phyloP scores from a whole-genome alignment of 495 filamentous ascomycete genomes.

The Hypoxylon cercidicola region DNA sequence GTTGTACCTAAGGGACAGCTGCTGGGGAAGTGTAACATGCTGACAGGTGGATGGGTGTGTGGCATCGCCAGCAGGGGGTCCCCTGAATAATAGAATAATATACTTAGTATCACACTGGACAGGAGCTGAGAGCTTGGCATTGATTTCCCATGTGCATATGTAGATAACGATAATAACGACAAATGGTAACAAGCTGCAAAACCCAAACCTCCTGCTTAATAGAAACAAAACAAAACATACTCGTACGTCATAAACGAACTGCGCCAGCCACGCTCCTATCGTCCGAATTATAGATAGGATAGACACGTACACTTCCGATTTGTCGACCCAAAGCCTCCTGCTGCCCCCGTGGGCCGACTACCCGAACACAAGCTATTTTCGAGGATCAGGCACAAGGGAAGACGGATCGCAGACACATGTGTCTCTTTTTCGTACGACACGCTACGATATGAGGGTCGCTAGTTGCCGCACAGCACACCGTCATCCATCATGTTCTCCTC shows the following conservation, averaged over 20 bases:
- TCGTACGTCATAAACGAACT: slow-evolving; percentile 24
- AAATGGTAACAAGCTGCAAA: not conserved
- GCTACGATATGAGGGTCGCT: slow-evolving; percentile 45
- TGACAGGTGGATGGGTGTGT: not conserved
- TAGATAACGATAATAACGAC: slow-evolving; percentile 12
- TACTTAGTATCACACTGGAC: too few relatives aligned
- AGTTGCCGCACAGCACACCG: slow-evolving; percentile 22
- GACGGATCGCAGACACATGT: slow-evolving; percentile 25
- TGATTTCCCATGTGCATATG: slow-evolving; percentile 14
- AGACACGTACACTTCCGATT: not conserved
- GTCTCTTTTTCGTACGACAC: slow-evolving; percentile 10
- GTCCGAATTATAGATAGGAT: not conserved
- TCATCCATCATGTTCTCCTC: slow-evolving; percentile 81
- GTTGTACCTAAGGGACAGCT: not conserved
- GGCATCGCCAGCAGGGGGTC: slow-evolving; percentile 20
- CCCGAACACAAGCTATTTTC: slow-evolving; percentile 8
- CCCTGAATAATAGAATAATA: slow-evolving; percentile 32
- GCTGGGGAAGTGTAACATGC: not conserved
- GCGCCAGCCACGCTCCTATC: slow-evolving; percentile 8
- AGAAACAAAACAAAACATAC: not conserved
- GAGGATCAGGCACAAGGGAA: slow-evolving; percentile 16
- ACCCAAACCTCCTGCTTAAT: slow-evolving; percentile 10
- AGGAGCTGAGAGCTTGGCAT: slow-evolving; percentile 28
- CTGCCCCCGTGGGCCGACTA: slow-evolving; percentile 14
- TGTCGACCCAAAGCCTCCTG: slow-evolving; percentile 4